Evolutionary conservation across 441 rosid genomes (phyloP).

Genomic region (Jatropha podagrica): DNA sequence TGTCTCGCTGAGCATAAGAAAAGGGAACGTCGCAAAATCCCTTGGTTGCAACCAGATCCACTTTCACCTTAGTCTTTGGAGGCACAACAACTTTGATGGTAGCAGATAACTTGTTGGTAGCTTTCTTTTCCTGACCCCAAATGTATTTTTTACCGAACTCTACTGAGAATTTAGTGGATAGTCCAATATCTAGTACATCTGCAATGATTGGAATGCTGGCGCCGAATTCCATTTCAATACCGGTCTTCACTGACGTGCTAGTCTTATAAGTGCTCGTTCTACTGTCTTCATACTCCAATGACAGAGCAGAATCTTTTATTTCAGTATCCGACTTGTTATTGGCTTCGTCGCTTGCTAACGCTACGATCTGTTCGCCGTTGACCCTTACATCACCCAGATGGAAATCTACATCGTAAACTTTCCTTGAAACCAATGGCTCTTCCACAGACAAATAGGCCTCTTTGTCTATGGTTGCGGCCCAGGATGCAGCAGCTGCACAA

Average conservation of each 20-base stretch:
- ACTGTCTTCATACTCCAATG: not conserved
- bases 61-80: conserved; percentile 5
- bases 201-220: not conserved
- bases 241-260: not conserved
- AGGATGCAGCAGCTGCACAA: conserved; percentile 10
- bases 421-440: not conserved
- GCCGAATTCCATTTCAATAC: not conserved
- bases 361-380: not conserved
- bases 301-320: not conserved
- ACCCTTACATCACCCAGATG: not conserved
- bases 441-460: not conserved
- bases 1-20: conserved; percentile 11
- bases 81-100: not conserved
- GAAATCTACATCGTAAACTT: not conserved
- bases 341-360: not conserved
- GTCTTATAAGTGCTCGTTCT: not conserved
- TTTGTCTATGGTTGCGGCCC: not conserved
- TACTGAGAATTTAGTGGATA: not conserved
- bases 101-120: not conserved
- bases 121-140: not conserved
- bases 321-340: not conserved
- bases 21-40: conserved; percentile 8
- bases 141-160: not conserved
- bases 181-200: not conserved
- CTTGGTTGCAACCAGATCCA: not conserved